Conservation (phyloP, 768 basidiomycete genomes). For the Suillus subaureus region DNA sequence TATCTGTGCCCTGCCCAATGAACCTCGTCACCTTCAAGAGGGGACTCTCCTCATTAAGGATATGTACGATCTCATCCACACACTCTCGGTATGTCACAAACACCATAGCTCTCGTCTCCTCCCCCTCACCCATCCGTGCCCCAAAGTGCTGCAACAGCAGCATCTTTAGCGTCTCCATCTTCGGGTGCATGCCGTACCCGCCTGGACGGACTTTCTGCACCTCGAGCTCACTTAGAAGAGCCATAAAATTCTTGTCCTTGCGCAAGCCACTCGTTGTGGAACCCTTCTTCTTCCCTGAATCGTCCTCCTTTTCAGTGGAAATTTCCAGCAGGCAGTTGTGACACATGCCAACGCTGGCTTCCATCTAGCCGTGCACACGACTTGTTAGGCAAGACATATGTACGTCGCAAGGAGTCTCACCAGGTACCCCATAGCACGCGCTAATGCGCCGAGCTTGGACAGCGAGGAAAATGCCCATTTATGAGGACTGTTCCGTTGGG, state of each 20-base stretch:
- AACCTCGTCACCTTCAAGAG: slow-evolving; percentile 83
- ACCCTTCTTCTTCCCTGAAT: slow-evolving; percentile 39
- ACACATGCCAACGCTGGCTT: slow-evolving; percentile 82
- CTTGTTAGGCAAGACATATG: background rate
- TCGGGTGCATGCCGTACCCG: slow-evolving; percentile 79
- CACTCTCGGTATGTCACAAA: slow-evolving; percentile 90
- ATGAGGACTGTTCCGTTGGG: slow-evolving; percentile 37
- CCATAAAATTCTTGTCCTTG: slow-evolving; percentile 61
- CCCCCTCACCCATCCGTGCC: slow-evolving; percentile 40
- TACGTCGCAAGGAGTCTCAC: slow-evolving; percentile 44
- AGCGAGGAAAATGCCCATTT: slow-evolving; percentile 55
- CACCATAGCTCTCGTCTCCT: slow-evolving; percentile 82
- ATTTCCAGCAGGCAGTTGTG: slow-evolving; percentile 61
- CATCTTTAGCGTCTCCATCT: slow-evolving; percentile 81
- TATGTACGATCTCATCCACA: slow-evolving; percentile 87
- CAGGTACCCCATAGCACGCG: slow-evolving; percentile 86
- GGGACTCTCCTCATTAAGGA: slow-evolving; percentile 74
- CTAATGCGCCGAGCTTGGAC: slow-evolving; percentile 57
- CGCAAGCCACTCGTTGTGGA: slow-evolving; percentile 42
- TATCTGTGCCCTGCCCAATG: slow-evolving; percentile 88
- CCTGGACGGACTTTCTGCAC: slow-evolving; percentile 43
- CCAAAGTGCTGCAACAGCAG: slow-evolving; percentile 81
- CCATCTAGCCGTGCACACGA: slow-evolving; percentile 52
- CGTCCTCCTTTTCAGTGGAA: slow-evolving; percentile 40
- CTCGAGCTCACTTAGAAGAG: slow-evolving; percentile 69